Percentiles rank a stretch among this genome's conserved stretches.
Evolutionary conservation across 2,329 filamentous ascomycete genomes (phyloP).

Genomic region (Pseudogymnoascus sp.): DNA sequence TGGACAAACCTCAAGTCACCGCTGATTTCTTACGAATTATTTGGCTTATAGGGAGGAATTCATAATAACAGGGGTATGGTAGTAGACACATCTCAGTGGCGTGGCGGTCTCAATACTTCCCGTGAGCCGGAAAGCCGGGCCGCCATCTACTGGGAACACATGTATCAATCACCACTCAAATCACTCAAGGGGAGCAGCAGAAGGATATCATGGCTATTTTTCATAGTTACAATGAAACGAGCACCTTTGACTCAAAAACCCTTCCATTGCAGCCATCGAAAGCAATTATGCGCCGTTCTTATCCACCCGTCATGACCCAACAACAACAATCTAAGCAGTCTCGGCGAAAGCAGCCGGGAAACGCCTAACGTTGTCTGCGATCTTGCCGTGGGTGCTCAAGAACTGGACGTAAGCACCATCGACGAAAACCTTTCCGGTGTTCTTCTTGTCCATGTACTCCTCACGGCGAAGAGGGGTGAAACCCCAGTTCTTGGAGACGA

Average conservation of each 20-base stretch:
- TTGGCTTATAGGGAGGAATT: background rate
- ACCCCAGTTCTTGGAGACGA: slow-evolving; percentile 99
- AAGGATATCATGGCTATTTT: slow-evolving; percentile 12
- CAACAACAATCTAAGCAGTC: slow-evolving; percentile 5
- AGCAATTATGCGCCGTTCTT: slow-evolving; percentile 10
- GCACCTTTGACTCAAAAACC: slow-evolving; percentile 9
- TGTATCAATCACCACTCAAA: background rate
- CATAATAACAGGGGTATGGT: background rate
- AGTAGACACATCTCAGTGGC: background rate
- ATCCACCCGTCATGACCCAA: slow-evolving; percentile 6
- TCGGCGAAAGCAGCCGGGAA: slow-evolving; percentile 78
- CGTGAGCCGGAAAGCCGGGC: background rate
- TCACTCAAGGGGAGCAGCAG: background rate
- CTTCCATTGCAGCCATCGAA: slow-evolving; percentile 6
- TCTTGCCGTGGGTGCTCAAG: slow-evolving; percentile 79
- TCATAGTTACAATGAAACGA: slow-evolving; percentile 11
- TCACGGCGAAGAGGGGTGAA: slow-evolving; percentile 95
- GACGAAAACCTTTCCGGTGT: slow-evolving; percentile 82
- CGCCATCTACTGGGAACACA: background rate
- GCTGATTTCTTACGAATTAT: background rate
- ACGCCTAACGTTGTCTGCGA: slow-evolving; percentile 77
- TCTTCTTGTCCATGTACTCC: slow-evolving; percentile 90
- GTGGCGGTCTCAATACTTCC: background rate
- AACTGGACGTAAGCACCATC: slow-evolving; percentile 99
- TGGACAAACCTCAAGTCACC: background rate